Evolutionary conservation across 441 rosid species (phyloP).

Genomic region (Mallotus repandus): DNA sequence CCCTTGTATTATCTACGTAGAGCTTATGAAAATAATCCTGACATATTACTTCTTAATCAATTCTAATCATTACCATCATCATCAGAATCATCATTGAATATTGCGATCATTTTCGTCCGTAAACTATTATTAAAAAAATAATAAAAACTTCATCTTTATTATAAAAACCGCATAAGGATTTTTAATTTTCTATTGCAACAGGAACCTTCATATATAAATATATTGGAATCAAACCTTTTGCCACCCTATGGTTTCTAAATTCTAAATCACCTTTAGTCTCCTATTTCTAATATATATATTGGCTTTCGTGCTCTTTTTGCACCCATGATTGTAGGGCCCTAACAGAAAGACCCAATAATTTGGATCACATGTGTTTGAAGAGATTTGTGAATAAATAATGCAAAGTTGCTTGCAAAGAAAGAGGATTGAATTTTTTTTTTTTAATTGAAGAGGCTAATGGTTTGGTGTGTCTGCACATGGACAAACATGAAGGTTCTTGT

Average conservation of each 20-base stretch:
- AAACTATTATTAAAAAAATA: too few species aligned
- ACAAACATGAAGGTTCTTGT: conserved; percentile 25
- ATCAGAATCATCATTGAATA: background rate
- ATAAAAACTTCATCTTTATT: too few species aligned
- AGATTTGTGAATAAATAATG: background rate
- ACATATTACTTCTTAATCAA: background rate
- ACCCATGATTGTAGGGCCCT: conserved; percentile 33
- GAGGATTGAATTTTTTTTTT: background rate
- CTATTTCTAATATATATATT: conserved; percentile 14
- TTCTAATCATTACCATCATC: conserved; percentile 11
- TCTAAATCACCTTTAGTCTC: conserved; percentile 15
- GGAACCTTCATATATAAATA: background rate
- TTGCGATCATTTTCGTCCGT: background rate
- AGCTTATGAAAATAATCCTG: background rate
- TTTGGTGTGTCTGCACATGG: conserved; percentile 35
- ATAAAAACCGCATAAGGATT: conserved; percentile 19
- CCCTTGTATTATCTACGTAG: background rate
- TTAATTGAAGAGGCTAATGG: conserved; percentile 4
- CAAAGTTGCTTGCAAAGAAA: conserved; percentile 17
- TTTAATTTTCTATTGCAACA: conserved; percentile 1
- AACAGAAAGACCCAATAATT: conserved; percentile 31
- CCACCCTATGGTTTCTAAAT: background rate
- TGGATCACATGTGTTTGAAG: conserved; percentile 33
- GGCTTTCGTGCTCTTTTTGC: conserved; percentile 15
- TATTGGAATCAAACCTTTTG: conserved; percentile 11